These are phyloP conservation scores for Sechiopsis laciniata DNA, from an alignment of 306 rosid species.

Conservation along the genomic window DNA sequence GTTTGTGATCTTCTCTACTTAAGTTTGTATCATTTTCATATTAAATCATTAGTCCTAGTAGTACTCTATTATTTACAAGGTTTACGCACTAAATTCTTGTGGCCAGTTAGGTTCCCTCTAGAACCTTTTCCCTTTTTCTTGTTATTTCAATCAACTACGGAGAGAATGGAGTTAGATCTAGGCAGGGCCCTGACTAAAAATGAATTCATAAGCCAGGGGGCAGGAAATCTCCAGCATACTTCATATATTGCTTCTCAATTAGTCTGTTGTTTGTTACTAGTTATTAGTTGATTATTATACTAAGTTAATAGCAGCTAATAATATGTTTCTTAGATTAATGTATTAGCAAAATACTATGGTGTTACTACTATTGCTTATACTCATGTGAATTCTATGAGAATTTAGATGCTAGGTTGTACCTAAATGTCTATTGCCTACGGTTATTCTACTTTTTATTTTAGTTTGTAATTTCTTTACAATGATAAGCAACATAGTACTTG, in stretches of 20 bases:
- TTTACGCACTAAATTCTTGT: background rate
- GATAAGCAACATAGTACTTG: conserved; percentile 20
- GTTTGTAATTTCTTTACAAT: background rate
- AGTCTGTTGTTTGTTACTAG: too few species aligned
- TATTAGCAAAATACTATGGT: background rate
- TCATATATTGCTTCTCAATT: background rate
- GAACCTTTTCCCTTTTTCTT: background rate
- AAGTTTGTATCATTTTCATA: background rate
- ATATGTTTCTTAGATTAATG: background rate
- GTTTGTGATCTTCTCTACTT: background rate
- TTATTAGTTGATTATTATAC: too few species aligned
- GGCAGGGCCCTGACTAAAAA: background rate
- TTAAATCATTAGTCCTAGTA: background rate
- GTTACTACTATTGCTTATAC: background rate
- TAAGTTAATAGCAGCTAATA: too few species aligned
- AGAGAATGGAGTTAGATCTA: background rate
- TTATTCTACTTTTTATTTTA: background rate
- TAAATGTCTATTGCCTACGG: background rate
- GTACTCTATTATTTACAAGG: background rate
- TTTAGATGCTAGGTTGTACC: background rate
- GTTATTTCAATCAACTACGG: background rate
- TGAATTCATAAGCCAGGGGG: background rate
- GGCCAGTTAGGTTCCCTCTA: background rate
- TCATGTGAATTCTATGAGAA: background rate
- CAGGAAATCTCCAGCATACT: background rate